phyloP scores from a whole-genome alignment of 2,329 filamentous ascomycete genomes.

The Scortechinia acanthostroma region DNA sequence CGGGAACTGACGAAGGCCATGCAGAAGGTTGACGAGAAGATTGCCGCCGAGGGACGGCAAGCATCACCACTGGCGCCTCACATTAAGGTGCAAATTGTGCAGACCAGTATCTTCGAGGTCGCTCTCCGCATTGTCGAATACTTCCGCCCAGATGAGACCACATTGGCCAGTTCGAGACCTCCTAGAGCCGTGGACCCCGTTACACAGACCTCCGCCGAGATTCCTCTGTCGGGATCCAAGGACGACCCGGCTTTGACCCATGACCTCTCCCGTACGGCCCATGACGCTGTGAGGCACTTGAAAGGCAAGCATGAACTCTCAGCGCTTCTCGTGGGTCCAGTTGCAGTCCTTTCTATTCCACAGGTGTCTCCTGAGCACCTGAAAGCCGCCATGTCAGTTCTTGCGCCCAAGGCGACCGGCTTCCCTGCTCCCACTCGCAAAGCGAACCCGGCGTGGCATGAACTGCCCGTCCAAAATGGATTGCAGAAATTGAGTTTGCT shows the following conservation, averaged over 20 bases:
- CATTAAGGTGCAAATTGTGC: constrained; percentile 75
- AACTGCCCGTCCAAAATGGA: constrained; percentile 70
- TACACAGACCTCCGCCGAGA: background rate
- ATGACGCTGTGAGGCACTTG: constrained; percentile 32
- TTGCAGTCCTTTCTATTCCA: constrained; percentile 76
- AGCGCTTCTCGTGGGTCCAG: constrained; percentile 72
- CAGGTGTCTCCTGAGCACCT: constrained; percentile 77
- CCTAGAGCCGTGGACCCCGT: constrained; percentile 11
- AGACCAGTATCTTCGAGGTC: constrained; percentile 81
- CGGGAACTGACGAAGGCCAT: constrained; percentile 60
- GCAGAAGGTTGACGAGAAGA: constrained; percentile 40
- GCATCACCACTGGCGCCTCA: constrained; percentile 41
- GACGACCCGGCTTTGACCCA: constrained; percentile 32
- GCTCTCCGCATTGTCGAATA: constrained; percentile 83
- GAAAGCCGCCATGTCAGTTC: constrained; percentile 70
- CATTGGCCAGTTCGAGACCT: constrained; percentile 17
- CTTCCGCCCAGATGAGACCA: constrained; percentile 45
- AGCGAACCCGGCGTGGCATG: constrained; percentile 75
- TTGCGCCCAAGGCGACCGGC: constrained; percentile 62
- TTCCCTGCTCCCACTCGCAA: constrained; percentile 75
- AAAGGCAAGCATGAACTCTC: constrained; percentile 42
- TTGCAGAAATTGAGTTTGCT: constrained; percentile 81
- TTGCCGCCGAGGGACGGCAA: constrained; percentile 20
- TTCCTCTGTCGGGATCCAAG: constrained; percentile 5
- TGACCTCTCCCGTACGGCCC: constrained; percentile 45